These are phyloP conservation scores for Aspergillus versicolor DNA, from an alignment of 2,329 filamentous ascomycete genomes.

Conservation along the genomic window DNA sequence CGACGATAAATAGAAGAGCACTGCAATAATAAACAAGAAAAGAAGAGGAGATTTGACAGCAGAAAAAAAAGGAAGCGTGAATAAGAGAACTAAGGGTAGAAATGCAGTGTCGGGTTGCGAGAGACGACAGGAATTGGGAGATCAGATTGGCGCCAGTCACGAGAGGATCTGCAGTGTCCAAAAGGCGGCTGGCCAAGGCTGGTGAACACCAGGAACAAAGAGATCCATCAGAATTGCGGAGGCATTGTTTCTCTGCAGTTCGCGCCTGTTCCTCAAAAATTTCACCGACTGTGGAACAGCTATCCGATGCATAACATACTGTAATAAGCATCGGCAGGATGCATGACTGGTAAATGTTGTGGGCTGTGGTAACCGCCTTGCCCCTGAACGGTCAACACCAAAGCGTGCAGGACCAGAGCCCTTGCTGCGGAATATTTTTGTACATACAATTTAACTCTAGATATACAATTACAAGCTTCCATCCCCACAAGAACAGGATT, in stretches of 20 bases:
- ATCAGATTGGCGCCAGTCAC: slow-evolving; percentile 8
- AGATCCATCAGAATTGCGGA: slow-evolving; percentile 1
- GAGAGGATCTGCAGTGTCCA: slow-evolving; percentile 8
- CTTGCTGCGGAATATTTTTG: not conserved
- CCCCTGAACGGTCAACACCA: not conserved
- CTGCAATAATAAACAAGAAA: not conserved
- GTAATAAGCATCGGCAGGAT: not conserved
- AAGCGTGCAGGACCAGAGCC: not conserved
- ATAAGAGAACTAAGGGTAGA: not conserved
- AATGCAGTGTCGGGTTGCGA: not conserved
- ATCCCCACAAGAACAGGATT: not conserved
- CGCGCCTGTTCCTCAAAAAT: not conserved
- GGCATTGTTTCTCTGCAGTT: not conserved
- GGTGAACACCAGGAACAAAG: not conserved
- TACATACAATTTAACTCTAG: not conserved
- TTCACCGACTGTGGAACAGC: not conserved
- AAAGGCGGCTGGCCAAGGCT: slow-evolving; percentile 5
- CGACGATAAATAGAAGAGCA: not conserved
- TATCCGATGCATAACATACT: not conserved
- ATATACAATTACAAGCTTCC: not conserved
- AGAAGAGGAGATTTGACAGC: not conserved
- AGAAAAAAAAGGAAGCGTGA: not conserved
- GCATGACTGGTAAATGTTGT: not conserved
- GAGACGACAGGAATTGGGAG: not conserved
- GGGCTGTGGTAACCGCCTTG: not conserved